A percentile compares a stretch with the other conserved stretches of the same genome.
These are phyloP conservation scores for Gigaspora rosea DNA, from an alignment of 192 early-diverging fungal species.

Conservation along the genomic window DNA sequence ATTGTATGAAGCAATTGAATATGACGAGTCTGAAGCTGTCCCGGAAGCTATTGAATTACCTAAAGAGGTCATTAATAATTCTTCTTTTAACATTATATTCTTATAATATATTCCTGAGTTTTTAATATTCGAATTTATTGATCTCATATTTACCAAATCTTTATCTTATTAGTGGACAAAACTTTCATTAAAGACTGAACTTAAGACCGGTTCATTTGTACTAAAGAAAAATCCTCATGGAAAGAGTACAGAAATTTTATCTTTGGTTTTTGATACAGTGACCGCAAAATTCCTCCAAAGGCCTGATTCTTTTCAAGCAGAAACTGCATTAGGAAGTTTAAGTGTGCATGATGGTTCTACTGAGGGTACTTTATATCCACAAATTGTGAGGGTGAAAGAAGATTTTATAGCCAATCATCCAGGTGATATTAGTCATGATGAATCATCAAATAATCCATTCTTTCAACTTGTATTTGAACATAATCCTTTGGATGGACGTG, in stretches of 20 bases:
- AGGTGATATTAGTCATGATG: slow-evolving; percentile 8
- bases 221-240: slow-evolving; percentile 62
- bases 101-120: too few relatives aligned
- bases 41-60: slow-evolving; percentile 58
- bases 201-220: slow-evolving; percentile 80
- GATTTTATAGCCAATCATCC: slow-evolving; percentile 39
- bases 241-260: slow-evolving; percentile 46
- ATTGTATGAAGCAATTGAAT: slow-evolving; percentile 94
- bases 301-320: slow-evolving; percentile 53
- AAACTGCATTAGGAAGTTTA: slow-evolving; percentile 63
- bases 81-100: too few relatives aligned
- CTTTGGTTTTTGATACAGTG: slow-evolving; percentile 67
- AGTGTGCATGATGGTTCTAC: slow-evolving; percentile 66
- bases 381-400: slow-evolving; percentile 58
- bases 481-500: slow-evolving; percentile 86
- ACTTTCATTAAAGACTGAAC: slow-evolving; percentile 60
- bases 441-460: slow-evolving; percentile 53
- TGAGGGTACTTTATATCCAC: slow-evolving; percentile 51
- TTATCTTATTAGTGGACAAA: slow-evolving; percentile 58
- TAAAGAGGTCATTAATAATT: slow-evolving; percentile 50
- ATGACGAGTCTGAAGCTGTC: slow-evolving; percentile 74
- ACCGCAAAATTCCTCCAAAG: slow-evolving; percentile 57
- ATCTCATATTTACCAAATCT: neutral
- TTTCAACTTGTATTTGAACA: slow-evolving; percentile 80
- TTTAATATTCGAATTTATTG: neutral